phyloP scores from a whole-genome alignment of 2,329 filamentous ascomycete species.

The Coccinonectria pachysandricola region DNA sequence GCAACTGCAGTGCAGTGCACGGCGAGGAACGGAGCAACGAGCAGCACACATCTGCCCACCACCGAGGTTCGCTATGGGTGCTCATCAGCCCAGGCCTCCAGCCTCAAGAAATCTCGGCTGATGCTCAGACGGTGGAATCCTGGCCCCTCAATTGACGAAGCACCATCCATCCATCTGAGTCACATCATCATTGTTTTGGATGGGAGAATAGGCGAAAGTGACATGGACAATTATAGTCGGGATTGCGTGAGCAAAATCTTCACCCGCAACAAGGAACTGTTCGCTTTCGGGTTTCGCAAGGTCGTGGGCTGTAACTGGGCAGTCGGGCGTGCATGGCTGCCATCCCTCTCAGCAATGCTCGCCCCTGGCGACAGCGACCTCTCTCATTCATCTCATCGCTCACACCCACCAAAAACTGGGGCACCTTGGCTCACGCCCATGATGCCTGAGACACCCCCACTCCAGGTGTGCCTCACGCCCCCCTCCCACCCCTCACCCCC shows the following conservation, averaged over 20 bases:
- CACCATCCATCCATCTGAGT: slow-evolving; percentile 13
- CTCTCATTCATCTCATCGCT: slow-evolving; percentile 3
- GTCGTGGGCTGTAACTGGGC: slow-evolving; percentile 3
- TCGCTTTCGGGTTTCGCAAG: slow-evolving; percentile 2
- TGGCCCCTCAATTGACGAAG: slow-evolving; percentile 14
- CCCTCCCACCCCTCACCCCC: slow-evolving; percentile 5
- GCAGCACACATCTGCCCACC: slow-evolving; percentile 20
- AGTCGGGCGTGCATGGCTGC: slow-evolving; percentile 5
- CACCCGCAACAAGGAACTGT: slow-evolving; percentile 11
- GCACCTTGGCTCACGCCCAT: slow-evolving; percentile 5
- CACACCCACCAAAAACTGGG: slow-evolving; percentile 9
- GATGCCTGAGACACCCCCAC: slow-evolving; percentile 12
- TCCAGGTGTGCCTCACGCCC: slow-evolving; percentile 7
- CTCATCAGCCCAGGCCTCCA: slow-evolving; percentile 19
- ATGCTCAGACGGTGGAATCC: slow-evolving; percentile 19
- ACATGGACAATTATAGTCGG: slow-evolving; percentile 11
- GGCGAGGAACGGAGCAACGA: slow-evolving; percentile 13
- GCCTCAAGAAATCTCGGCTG: slow-evolving; percentile 19
- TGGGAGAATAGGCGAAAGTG: background rate
- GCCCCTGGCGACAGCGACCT: slow-evolving; percentile 1
- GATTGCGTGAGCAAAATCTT: slow-evolving; percentile 8
- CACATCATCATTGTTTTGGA: slow-evolving; percentile 15
- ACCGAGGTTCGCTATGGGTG: slow-evolving; percentile 21
- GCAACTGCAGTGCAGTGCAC: slow-evolving; percentile 18
- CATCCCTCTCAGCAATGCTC: background rate